A percentile compares a stretch with the other conserved stretches of the same genome.
phyloP scores from a whole-genome alignment of 2,329 filamentous ascomycete genomes.

The Xylariaceae sp. region DNA sequence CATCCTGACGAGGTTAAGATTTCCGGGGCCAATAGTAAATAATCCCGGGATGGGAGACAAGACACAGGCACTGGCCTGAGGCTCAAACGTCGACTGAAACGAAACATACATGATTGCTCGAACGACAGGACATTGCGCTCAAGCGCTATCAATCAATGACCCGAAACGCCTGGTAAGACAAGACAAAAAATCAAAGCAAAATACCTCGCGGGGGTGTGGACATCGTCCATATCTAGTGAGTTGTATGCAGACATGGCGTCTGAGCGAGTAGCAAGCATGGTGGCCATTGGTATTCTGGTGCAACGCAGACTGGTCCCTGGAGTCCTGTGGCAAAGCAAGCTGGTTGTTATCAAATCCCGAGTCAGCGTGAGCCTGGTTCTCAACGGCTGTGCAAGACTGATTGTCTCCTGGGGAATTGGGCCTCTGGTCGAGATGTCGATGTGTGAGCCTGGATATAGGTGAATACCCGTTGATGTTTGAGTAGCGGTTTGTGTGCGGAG shows the following conservation, averaged over 20 bases:
- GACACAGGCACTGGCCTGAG: constrained; percentile 26
- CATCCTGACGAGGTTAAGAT: constrained; percentile 10
- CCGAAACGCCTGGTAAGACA: constrained; percentile 23
- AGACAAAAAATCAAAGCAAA: constrained; percentile 51
- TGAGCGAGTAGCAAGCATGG: constrained; percentile 47
- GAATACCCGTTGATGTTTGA: not conserved
- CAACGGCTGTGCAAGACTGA: constrained; percentile 18
- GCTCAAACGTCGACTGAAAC: constrained; percentile 10
- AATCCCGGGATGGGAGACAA: constrained; percentile 14
- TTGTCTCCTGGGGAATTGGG: constrained; percentile 15
- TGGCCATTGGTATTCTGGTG: constrained; percentile 48
- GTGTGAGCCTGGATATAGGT: not conserved
- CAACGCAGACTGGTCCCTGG: constrained; percentile 24
- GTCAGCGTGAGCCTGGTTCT: constrained; percentile 28
- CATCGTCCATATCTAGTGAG: constrained; percentile 55
- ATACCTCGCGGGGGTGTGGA: constrained; percentile 62
- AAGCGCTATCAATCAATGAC: no score
- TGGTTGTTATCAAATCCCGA: constrained; percentile 20
- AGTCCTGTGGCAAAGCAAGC: constrained; percentile 40
- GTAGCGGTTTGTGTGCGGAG: constrained; percentile 1
- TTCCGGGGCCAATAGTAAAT: constrained; percentile 12
- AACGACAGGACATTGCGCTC: no score
- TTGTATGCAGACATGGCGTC: constrained; percentile 54
- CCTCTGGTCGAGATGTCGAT: constrained; percentile 21
- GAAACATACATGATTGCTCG: constrained; percentile 31